Base-by-base conservation (phyloP, 73 alveolate species). In the Paramecium pentaurelia region DNA sequence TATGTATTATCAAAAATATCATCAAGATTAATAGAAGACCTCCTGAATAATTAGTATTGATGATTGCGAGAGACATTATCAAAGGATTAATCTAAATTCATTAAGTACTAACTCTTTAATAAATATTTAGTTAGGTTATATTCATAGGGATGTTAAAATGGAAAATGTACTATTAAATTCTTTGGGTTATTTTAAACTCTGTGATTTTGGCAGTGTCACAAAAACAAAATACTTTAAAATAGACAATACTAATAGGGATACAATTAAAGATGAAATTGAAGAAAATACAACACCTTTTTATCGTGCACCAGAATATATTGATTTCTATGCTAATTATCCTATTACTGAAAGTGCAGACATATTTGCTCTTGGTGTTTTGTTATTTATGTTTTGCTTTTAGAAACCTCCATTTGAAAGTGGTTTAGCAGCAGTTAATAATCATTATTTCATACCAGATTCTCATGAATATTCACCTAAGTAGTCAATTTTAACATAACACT, bases 321-420 rank as follows among this genome's bases (percentile, higher is more conserved):
- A 89, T 73, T 83, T 89, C n/a, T 89, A 71, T 47, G 64, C 94
- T 1, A 73, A 51, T 34, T 49, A 28, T 44, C 94, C 94, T 12
- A 45, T 68, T 34, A 71, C 71, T 10, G 94, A 89, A 36, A 73
- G 47, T 18, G 77, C 75, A 18, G 94, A 89, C 51, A 47, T 89
- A 18, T 89, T 89, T 30, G 94, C 94, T 71, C 77, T 89, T 27
- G 94, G 94, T 3, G 94, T 89, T 7, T 45, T 71, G 77, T 25
- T 64, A 27, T 89, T 71, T 27, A 89, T 89, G 47, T 36, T 89
- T 16, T 68, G 92, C 60, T 89, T 89, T 51, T 38, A 89, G 49
- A 89, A 89, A 47, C 94, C 94, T 30, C 94, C 94, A 22, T 89
- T 89, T 89, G 94, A 89, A 18, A 71, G 86, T 70, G 51, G 71